Percentiles rank a stretch among this genome's conserved stretches.
Conservation (phyloP, 345 rosid species). For the Kandelia obovata region DNA sequence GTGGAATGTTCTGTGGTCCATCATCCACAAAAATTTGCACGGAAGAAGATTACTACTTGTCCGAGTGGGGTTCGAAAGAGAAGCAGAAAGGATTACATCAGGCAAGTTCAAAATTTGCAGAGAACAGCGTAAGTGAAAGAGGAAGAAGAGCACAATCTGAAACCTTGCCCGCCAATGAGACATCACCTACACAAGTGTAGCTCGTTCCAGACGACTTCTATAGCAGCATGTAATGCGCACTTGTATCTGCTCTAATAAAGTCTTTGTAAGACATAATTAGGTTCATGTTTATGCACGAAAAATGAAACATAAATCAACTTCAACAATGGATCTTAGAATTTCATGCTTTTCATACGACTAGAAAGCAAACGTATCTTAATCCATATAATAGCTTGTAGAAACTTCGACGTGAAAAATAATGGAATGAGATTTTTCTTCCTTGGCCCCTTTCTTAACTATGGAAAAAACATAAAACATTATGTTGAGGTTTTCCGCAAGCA, state of each 20-base stretch:
- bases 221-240: neutral
- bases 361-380: too few relatives aligned
- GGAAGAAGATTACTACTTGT: conserved; percentile 75
- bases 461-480: too few relatives aligned
- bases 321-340: too few relatives aligned
- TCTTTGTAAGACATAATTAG: too few relatives aligned
- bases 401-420: too few relatives aligned
- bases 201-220: neutral
- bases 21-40: conserved; percentile 35
- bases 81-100: conserved; percentile 45
- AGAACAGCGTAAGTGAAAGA: conserved; percentile 64
- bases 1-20: conserved; percentile 85
- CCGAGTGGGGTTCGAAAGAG: conserved; percentile 69
- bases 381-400: too few relatives aligned
- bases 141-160: conserved; percentile 30
- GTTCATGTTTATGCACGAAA: too few relatives aligned
- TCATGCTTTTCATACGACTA: too few relatives aligned
- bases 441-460: too few relatives aligned
- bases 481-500: too few relatives aligned
- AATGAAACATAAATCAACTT: too few relatives aligned
- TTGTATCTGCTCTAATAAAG: neutral
- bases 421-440: too few relatives aligned
- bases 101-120: conserved; percentile 65
- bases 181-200: conserved; percentile 26
- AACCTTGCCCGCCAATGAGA: conserved; percentile 9